Evolutionary conservation across 306 rosid genomes (phyloP).

Genomic region (Castanospermum australe): DNA sequence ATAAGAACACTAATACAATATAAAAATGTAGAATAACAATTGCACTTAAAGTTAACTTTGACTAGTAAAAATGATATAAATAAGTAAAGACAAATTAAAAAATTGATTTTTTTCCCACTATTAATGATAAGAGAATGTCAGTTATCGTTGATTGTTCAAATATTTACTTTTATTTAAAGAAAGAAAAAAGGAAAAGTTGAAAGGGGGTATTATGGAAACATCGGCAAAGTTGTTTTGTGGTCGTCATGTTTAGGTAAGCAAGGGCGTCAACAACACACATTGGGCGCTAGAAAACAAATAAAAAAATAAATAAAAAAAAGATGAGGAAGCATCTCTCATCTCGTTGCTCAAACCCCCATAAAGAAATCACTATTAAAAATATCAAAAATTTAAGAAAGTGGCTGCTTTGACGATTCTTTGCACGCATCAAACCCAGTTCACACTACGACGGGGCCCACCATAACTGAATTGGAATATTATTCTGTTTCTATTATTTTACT

Average conservation of each 20-base stretch:
- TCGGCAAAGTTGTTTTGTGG: not conserved
- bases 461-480: not conserved
- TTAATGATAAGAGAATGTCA: no score
- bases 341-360: not conserved
- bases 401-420: slow-evolving; percentile 17
- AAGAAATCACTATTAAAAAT: slow-evolving; percentile 1
- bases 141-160: not conserved
- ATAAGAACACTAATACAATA: no score
- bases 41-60: no score
- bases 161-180: not conserved
- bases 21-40: no score
- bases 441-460: not conserved
- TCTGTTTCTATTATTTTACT: not conserved
- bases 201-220: not conserved
- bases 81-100: no score
- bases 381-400: not conserved
- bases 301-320: no score
- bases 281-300: not conserved
- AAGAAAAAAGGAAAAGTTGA: not conserved
- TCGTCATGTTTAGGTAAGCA: slow-evolving; percentile 25
- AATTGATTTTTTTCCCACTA: no score
- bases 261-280: slow-evolving; percentile 15
- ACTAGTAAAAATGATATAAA: no score
- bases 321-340: not conserved
- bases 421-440: not conserved